Evolutionary conservation across 129 eudicot genomes (phyloP), one percentile per base, ranked within the genome.

Genomic region (Chrysanthemum lavandulifolium): DNA sequence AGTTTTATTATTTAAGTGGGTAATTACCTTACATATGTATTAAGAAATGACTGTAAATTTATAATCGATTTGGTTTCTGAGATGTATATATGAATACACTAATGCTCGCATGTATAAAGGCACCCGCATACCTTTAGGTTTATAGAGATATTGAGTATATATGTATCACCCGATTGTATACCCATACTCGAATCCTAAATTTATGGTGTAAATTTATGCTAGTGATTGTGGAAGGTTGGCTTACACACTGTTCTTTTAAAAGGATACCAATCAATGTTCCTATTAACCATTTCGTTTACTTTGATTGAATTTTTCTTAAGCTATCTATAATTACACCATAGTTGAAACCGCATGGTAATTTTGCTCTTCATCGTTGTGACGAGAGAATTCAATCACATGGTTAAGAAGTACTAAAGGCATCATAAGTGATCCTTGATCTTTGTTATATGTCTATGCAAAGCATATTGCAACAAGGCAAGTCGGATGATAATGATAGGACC

Each of bases 381-480:
- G n/a, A 94, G 97, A 86, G 69, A 62, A 84, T 93, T 54, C 73
- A 67, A 29, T 47, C 76, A 54, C 33, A 50, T 72, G 92, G 86
- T 61, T 59, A 87, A 50, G 93, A 94, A 73, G 76, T 90, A 54
- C 63, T 87, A 64, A 94, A 90, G 82, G 88, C 76, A 3, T 81
- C 87, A 29, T 91, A 87, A 54, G 16, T 57, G 50, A 83, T 87
- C 49, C 82, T 94, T 75, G 96, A 88, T 81, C 93, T n/a, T n/a
- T 69, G 86, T 73, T 40, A 84, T 78, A 56, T 83, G 80, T 64
- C 79, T 94, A 69, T 87, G 98, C 84, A 90, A 65, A 84, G 82
- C 86, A 43, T 90, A 90, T 61, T 79, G 83, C 76, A 69, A 75
- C 73, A 69, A 72, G 52, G 76, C 83, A 82, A 94, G 4, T 86